Conservation (phyloP, 23 red algal species). For the Gracilaria vermiculophylla region DNA sequence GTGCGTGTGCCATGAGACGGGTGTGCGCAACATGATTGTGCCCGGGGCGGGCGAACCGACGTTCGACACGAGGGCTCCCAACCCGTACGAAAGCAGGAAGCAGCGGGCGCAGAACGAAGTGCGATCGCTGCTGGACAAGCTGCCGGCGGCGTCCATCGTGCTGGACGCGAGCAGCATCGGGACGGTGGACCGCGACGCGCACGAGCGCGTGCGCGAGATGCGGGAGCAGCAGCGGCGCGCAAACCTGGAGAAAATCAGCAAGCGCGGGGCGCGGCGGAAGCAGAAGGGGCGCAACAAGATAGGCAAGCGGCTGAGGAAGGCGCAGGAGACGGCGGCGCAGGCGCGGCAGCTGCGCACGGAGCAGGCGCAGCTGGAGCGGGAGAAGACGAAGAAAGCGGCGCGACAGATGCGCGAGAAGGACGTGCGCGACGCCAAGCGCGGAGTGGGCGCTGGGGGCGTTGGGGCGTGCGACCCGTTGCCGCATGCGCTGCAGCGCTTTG, state of each 20-base stretch:
- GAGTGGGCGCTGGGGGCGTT: not conserved
- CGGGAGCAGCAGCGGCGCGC: constrained; percentile 29
- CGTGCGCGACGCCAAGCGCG: not conserved
- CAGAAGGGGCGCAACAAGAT: constrained; percentile 75
- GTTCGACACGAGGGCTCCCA: constrained; percentile 79
- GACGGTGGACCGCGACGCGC: constrained; percentile 65
- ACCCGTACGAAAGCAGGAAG: constrained; percentile 77
- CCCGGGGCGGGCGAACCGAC: constrained; percentile 81
- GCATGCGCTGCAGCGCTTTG: constrained; percentile 24
- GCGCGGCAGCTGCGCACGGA: not conserved
- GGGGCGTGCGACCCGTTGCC: not conserved
- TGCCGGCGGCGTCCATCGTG: constrained; percentile 77
- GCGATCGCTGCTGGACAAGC: constrained; percentile 82
- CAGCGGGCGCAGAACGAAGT: constrained; percentile 78
- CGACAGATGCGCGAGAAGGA: constrained; percentile 6
- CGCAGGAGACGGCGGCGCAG: constrained; percentile 27
- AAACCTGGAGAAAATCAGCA: constrained; percentile 48
- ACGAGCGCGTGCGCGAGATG: constrained; percentile 59
- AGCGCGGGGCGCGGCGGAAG: constrained; percentile 24
- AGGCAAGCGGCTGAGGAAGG: constrained; percentile 50
- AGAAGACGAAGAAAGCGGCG: constrained; percentile 10
- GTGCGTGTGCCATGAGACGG: constrained; percentile 69
- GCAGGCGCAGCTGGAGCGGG: constrained; percentile 13
- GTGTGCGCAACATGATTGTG: constrained; percentile 81
- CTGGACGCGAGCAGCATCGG: constrained; percentile 72